Evolutionary conservation across 1,284 basidiomycete species (phyloP).

Genomic region (Kwoniella shivajii): DNA sequence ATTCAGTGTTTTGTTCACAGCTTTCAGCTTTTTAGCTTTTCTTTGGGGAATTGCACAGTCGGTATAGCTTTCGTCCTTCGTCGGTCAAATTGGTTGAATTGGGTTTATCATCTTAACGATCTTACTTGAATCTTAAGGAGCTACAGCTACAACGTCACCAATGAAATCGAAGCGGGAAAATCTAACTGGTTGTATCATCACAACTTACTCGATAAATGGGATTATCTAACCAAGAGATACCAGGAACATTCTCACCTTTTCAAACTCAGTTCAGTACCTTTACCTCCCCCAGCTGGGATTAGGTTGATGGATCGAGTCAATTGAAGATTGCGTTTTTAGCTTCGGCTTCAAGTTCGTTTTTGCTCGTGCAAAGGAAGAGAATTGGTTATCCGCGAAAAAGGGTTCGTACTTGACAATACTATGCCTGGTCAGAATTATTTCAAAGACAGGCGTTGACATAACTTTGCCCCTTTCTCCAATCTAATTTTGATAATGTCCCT

Average conservation of each 20-base stretch:
- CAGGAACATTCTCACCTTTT: conserved; percentile 2
- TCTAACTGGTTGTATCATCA: conserved; percentile 3
- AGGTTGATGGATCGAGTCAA: conserved; percentile 6
- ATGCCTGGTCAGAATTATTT: conserved; percentile 6
- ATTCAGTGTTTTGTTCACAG: conserved; percentile 16
- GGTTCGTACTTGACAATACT: conserved; percentile 20
- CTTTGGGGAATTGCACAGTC: too few relatives aligned
- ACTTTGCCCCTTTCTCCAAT: conserved; percentile 4
- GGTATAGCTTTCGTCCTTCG: conserved; percentile 1
- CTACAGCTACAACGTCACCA: conserved; percentile 7
- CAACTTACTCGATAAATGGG: neutral
- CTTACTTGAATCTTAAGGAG: conserved; percentile 12
- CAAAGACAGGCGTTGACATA: conserved; percentile 25
- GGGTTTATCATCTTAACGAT: conserved; percentile 7
- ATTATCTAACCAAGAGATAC: neutral
- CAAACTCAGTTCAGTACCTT: neutral
- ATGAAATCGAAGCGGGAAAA: conserved; percentile 5
- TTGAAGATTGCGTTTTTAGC: neutral
- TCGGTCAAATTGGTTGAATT: conserved; percentile 2
- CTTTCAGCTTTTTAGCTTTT: neutral
- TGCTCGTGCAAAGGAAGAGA: conserved; percentile 4
- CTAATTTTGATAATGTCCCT: neutral
- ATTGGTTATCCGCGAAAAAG: conserved; percentile 19
- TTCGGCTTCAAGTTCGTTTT: conserved; percentile 5
- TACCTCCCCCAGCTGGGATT: conserved; percentile 16